These are phyloP conservation scores for Volvox reticuliferus DNA, from an alignment of 139 green algal genomes.

Conservation along the genomic window DNA sequence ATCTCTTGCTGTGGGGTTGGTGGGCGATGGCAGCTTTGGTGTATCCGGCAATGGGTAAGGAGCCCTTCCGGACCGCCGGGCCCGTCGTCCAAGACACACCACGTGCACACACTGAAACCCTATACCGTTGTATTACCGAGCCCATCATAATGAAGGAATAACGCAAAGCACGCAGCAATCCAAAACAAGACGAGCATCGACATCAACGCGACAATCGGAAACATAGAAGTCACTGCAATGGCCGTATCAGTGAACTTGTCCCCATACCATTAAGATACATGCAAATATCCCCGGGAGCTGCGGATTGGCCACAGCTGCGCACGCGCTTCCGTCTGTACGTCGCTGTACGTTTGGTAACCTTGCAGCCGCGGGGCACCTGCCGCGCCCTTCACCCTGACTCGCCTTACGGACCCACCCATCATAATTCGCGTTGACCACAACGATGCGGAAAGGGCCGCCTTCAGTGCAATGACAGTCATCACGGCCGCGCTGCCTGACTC, in stretches of 20 bases:
- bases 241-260: neutral
- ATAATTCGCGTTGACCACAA: neutral
- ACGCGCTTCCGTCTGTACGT: neutral
- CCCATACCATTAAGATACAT: neutral
- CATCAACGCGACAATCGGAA: neutral
- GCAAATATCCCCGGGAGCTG: neutral
- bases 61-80: neutral
- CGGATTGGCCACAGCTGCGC: neutral
- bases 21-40: constrained; percentile 39
- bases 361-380: no score
- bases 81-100: no score
- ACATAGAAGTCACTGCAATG: neutral
- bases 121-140: neutral
- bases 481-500: constrained; percentile 41
- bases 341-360: no score
- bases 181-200: neutral
- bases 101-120: no score
- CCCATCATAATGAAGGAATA: neutral
- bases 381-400: no score
- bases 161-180: neutral
- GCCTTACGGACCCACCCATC: no score
- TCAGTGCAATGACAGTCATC: constrained; percentile 55
- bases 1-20: constrained; percentile 40
- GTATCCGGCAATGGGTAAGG: constrained; percentile 42
- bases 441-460: constrained; percentile 65